Evolutionary conservation across 2,329 filamentous ascomycete genomes (phyloP).

Genomic region (Pseudogymnoascus sp.): DNA sequence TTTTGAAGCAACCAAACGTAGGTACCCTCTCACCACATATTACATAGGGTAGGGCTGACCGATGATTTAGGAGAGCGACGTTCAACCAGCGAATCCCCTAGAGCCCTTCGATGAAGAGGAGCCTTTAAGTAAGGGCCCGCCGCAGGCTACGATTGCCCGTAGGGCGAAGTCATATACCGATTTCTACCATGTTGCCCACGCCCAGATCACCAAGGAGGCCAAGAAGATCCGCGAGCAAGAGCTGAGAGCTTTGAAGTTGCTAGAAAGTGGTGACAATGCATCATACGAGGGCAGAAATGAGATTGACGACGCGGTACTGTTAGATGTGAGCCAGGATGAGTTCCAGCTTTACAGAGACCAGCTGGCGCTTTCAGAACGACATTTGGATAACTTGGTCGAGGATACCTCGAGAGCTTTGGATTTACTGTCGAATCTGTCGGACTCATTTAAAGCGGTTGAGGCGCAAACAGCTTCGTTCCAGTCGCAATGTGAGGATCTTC

Average conservation of each 20-base stretch:
- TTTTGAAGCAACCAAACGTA: conserved; percentile 60
- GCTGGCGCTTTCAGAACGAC: conserved; percentile 68
- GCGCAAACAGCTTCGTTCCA: conserved; percentile 89
- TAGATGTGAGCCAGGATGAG: conserved; percentile 76
- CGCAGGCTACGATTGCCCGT: conserved; percentile 55
- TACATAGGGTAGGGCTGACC: conserved; percentile 29
- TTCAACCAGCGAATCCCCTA: conserved; percentile 48
- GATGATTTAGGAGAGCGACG: conserved; percentile 43
- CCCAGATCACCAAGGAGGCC: conserved; percentile 47
- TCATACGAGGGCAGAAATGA: conserved; percentile 53
- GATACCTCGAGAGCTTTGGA: conserved; percentile 71
- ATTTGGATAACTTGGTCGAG: conserved; percentile 69
- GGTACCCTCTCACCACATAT: conserved; percentile 28
- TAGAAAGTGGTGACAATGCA: conserved; percentile 38
- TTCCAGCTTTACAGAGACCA: conserved; percentile 81
- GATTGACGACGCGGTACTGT: conserved; percentile 55
- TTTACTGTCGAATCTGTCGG: conserved; percentile 69
- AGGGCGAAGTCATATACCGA: conserved; percentile 73
- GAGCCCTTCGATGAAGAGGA: conserved; percentile 50
- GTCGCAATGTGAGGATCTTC: conserved; percentile 79
- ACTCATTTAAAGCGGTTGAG: conserved; percentile 82
- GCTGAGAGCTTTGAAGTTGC: conserved; percentile 18
- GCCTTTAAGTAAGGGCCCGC: conserved; percentile 50
- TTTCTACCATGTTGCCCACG: conserved; percentile 58
- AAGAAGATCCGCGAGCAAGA: conserved; percentile 19